Evolutionary conservation across 345 rosid species (phyloP).

Genomic region (Acer yangbiense): DNA sequence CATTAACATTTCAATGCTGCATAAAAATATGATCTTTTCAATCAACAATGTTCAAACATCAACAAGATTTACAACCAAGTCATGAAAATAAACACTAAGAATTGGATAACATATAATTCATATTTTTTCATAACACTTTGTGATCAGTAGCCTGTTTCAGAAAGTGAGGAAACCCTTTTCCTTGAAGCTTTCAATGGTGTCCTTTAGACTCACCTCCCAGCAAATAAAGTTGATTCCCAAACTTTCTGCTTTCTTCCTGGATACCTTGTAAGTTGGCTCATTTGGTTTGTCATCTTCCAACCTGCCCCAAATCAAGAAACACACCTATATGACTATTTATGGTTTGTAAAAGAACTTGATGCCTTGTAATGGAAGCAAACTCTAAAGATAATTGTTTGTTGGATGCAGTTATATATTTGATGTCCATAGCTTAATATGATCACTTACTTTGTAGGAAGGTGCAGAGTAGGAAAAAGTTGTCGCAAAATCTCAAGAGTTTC

Average conservation of each 20-base stretch:
- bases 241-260: constrained; percentile 42
- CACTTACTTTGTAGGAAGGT: constrained; percentile 29
- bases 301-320: constrained; percentile 22
- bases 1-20: not conserved
- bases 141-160: not conserved
- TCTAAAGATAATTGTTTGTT: not conserved
- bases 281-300: constrained; percentile 31
- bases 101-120: too few relatives aligned
- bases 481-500: constrained; percentile 28
- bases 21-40: not conserved
- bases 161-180: constrained; percentile 35
- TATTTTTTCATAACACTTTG: not conserved
- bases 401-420: not conserved
- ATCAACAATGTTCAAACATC: not conserved
- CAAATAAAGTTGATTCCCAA: constrained; percentile 54
- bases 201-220: constrained; percentile 47
- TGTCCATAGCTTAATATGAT: not conserved
- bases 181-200: constrained; percentile 56
- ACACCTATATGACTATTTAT: not conserved
- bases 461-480: constrained; percentile 9
- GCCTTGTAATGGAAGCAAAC: not conserved
- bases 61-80: not conserved
- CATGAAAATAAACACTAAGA: too few relatives aligned
- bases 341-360: not conserved
- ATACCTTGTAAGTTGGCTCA: constrained; percentile 32